These are phyloP conservation scores for Biscogniauxia marginata DNA, from an alignment of 2,329 filamentous ascomycete species.

Conservation along the genomic window DNA sequence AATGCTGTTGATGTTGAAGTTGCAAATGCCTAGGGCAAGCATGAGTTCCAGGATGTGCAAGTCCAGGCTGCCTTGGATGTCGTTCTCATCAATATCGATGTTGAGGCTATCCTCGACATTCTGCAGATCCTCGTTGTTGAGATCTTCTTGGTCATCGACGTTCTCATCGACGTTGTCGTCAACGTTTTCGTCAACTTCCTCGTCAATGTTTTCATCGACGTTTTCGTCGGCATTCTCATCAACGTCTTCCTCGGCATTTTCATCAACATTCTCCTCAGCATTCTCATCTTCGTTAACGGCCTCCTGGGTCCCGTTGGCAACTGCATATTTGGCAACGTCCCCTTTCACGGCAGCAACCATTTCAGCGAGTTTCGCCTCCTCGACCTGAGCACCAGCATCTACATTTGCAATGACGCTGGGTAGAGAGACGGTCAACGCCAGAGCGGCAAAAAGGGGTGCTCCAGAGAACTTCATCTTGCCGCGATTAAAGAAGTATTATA, in stretches of 20 bases:
- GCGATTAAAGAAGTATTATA: constrained; percentile 6
- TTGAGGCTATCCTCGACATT: constrained; percentile 2
- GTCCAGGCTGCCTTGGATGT: constrained; percentile 16
- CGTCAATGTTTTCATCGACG: constrained; percentile 6
- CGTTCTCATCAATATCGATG: constrained; percentile 18
- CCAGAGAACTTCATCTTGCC: constrained; percentile 27
- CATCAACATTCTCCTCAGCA: constrained; percentile 12
- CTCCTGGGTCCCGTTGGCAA: constrained; percentile 15
- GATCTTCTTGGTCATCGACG: constrained; percentile 12
- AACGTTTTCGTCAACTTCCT: constrained; percentile 3
- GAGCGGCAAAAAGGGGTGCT: constrained; percentile 22
- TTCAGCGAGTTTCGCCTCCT: neutral
- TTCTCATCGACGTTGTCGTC: constrained; percentile 8
- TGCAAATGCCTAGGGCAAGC: constrained; percentile 27
- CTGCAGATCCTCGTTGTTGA: constrained; percentile 8
- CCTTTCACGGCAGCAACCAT: neutral
- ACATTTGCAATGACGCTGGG: constrained; percentile 14
- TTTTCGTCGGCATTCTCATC: constrained; percentile 13
- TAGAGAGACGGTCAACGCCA: constrained; percentile 27
- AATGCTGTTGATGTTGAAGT: constrained; percentile 27
- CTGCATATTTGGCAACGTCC: constrained; percentile 12
- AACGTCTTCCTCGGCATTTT: constrained; percentile 12
- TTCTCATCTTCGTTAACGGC: constrained; percentile 9
- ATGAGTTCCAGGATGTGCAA: constrained; percentile 23
- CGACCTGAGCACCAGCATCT: constrained; percentile 4